These are phyloP conservation scores for Penicillium sp. DNA, from an alignment of 2,329 filamentous ascomycete genomes.

Conservation along the genomic window DNA sequence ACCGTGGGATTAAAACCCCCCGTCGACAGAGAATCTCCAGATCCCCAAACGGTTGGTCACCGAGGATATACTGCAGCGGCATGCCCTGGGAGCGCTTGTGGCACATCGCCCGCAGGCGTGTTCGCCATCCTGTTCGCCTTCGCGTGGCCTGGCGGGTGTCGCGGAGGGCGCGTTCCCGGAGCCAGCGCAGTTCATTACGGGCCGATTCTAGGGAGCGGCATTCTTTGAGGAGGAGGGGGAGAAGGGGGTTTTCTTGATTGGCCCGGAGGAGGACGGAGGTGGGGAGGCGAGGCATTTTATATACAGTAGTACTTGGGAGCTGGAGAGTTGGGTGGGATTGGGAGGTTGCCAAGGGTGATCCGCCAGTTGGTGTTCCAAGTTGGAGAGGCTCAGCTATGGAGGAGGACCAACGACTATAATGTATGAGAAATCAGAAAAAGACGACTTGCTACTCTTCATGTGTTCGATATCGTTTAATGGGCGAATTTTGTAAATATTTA, in stretches of 20 bases:
- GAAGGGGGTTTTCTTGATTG: constrained; percentile 36
- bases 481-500: not conserved
- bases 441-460: too few species aligned
- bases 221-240: constrained; percentile 46
- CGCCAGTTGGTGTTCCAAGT: not conserved
- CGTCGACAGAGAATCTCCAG: constrained; percentile 74
- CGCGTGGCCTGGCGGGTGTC: constrained; percentile 8
- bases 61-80: constrained; percentile 87
- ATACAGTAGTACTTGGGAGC: too few species aligned
- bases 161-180: constrained; percentile 41
- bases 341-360: not conserved
- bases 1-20: constrained; percentile 77
- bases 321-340: not conserved
- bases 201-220: constrained; percentile 49
- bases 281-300: constrained; percentile 48
- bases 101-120: constrained; percentile 42
- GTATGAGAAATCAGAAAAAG: too few species aligned
- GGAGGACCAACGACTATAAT: not conserved
- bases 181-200: constrained; percentile 51
- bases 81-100: constrained; percentile 59
- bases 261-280: constrained; percentile 41
- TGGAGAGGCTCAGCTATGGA: not conserved
- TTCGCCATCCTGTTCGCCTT: constrained; percentile 28
- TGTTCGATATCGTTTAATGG: too few species aligned
- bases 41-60: constrained; percentile 82